A percentile compares a stretch with the other conserved stretches of the same genome.
These are phyloP conservation scores for Naganishia antarctica DNA, from an alignment of 768 basidiomycete species.

Conservation along the genomic window DNA sequence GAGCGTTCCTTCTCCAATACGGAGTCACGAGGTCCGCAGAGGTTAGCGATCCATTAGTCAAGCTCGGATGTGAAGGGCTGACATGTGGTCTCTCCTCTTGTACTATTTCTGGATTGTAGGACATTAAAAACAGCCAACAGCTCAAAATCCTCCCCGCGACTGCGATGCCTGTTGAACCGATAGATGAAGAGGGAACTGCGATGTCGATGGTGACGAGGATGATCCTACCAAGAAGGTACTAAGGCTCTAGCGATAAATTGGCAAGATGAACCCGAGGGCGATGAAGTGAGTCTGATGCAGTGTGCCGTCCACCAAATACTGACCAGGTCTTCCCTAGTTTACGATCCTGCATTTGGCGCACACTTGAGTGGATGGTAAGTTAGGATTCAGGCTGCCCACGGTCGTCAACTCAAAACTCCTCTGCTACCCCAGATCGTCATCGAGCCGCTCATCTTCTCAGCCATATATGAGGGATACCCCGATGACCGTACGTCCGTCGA, in stretches of 20 bases:
- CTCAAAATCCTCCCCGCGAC: slow-evolving; percentile 47
- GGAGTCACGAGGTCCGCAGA: slow-evolving; percentile 46
- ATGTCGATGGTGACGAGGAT: slow-evolving; percentile 20
- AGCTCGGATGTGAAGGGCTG: no score
- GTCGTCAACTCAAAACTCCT: no score
- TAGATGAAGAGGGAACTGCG: slow-evolving; percentile 42
- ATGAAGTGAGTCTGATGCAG: slow-evolving; percentile 38
- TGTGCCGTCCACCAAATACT: not conserved
- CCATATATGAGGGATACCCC: no score
- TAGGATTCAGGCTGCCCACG: no score
- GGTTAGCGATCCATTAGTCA: slow-evolving; percentile 33
- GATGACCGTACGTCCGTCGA: no score
- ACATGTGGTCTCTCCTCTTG: not conserved
- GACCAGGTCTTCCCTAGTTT: slow-evolving; percentile 55
- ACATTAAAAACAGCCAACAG: slow-evolving; percentile 47
- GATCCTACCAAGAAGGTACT: not conserved
- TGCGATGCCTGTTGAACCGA: not conserved
- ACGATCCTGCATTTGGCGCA: no score
- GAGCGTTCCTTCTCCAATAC: slow-evolving; percentile 34
- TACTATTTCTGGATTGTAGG: slow-evolving; percentile 29
- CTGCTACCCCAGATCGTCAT: no score
- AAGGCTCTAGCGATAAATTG: slow-evolving; percentile 19
- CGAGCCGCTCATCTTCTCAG: no score
- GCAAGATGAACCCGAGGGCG: slow-evolving; percentile 41
- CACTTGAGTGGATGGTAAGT: no score